phyloP scores from a whole-genome alignment of 2,329 filamentous ascomycete species.

The Scedosporium boydii region DNA sequence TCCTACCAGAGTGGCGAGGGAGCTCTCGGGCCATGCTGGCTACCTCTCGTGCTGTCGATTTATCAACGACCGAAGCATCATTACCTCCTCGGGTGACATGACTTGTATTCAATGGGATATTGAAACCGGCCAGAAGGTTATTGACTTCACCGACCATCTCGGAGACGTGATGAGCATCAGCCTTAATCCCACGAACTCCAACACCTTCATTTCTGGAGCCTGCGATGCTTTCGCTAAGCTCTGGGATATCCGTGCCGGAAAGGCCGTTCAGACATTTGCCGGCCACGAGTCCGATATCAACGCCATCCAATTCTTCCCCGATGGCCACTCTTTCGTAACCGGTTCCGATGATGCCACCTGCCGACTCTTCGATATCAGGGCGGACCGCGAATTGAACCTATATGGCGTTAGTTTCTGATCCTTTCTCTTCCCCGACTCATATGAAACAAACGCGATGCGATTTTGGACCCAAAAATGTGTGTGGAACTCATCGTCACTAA shows the following conservation, averaged over 20 bases:
- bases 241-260: conserved; percentile 97
- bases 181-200: conserved; percentile 98
- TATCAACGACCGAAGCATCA: conserved; percentile 94
- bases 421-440: not conserved
- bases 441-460: no score
- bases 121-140: conserved; percentile 92
- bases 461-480: no score
- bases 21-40: conserved; percentile 92
- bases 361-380: conserved; percentile 93
- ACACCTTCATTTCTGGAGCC: conserved; percentile 98
- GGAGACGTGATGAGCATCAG: conserved; percentile 99
- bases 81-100: conserved; percentile 98
- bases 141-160: conserved; percentile 95
- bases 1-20: conserved; percentile 90
- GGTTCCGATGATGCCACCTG: conserved; percentile 97
- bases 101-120: conserved; percentile 99
- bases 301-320: conserved; percentile 98
- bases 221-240: conserved; percentile 98
- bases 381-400: conserved; percentile 69
- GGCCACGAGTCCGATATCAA: conserved; percentile 99
- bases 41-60: conserved; percentile 98
- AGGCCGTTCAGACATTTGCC: conserved; percentile 96
- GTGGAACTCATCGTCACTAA: not conserved
- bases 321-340: conserved; percentile 96
- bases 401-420: conserved; percentile 46